Evolutionary conservation across 73 alveolate genomes (phyloP).

Genomic region (Tetrahymena thermophila): DNA sequence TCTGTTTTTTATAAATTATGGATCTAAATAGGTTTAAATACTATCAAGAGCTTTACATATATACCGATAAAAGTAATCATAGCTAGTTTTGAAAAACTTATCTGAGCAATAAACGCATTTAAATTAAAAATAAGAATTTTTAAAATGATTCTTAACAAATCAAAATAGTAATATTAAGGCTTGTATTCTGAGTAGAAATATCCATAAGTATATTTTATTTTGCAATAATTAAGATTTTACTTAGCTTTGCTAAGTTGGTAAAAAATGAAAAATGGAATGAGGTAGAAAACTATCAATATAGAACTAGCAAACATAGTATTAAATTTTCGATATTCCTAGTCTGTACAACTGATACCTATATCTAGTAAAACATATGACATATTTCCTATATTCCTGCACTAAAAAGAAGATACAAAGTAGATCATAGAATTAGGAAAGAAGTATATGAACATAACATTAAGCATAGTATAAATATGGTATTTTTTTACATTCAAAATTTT

Average conservation of each 20-base stretch:
- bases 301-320: neutral
- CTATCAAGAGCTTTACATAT: neutral
- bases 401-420: neutral
- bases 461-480: neutral
- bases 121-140: too few species aligned
- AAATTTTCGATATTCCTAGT: neutral
- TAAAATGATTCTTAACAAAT: neutral
- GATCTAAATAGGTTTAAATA: neutral
- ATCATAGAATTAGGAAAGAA: neutral
- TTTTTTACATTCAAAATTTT: neutral
- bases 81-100: too few species aligned
- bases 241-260: neutral
- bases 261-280: neutral
- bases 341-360: neutral
- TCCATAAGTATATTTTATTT: neutral
- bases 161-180: neutral
- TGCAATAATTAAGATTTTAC: neutral
- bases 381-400: neutral
- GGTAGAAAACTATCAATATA: neutral
- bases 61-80: neutral
- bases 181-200: neutral
- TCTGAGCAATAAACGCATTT: too few species aligned
- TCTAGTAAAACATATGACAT: neutral
- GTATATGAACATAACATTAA: neutral
- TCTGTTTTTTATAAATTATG: neutral